Evolutionary conservation across 2,329 filamentous ascomycete genomes (phyloP).

Genomic region (Xylaria sp.): DNA sequence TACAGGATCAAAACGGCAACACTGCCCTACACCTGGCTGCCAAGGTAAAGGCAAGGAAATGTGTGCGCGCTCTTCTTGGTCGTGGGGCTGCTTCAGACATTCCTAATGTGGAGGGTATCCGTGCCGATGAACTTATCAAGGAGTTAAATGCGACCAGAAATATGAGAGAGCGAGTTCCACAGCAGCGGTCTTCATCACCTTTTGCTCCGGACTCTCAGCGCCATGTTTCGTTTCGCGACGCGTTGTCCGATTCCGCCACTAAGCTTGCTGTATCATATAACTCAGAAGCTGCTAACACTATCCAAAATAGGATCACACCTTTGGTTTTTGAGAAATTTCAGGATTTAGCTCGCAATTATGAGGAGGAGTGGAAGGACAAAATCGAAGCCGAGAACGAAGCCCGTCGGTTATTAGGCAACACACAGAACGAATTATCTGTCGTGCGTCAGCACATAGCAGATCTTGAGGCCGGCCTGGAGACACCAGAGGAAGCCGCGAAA

Average conservation of each 20-base stretch:
- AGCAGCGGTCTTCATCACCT: slow-evolving; percentile 80
- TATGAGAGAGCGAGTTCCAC: slow-evolving; percentile 71
- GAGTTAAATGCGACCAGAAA: slow-evolving; percentile 74
- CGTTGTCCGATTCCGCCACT: slow-evolving; percentile 55
- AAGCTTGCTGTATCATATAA: slow-evolving; percentile 59
- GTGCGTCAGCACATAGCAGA: slow-evolving; percentile 69
- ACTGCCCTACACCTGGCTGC: slow-evolving; percentile 82
- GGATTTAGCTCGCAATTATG: slow-evolving; percentile 75
- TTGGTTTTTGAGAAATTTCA: slow-evolving; percentile 78
- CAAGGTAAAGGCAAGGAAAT: slow-evolving; percentile 87
- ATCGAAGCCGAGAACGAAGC: slow-evolving; percentile 75
- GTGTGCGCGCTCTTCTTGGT: slow-evolving; percentile 79
- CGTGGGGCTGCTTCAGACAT: slow-evolving; percentile 87
- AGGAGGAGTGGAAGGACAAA: slow-evolving; percentile 79
- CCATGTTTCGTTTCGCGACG: slow-evolving; percentile 64
- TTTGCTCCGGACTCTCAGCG: slow-evolving; percentile 71
- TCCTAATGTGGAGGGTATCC: slow-evolving; percentile 81
- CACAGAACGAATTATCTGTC: slow-evolving; percentile 72
- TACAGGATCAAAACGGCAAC: slow-evolving; percentile 86
- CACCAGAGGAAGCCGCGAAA: slow-evolving; percentile 63
- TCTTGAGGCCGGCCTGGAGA: slow-evolving; percentile 64
- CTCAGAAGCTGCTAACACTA: slow-evolving; percentile 73
- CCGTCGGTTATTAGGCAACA: slow-evolving; percentile 71
- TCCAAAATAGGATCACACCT: slow-evolving; percentile 75
- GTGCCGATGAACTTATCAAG: slow-evolving; percentile 85